Evolutionary conservation across 2,329 filamentous ascomycete genomes (phyloP).

Genomic region (Xenosphaeropsis pyriputrescens): DNA sequence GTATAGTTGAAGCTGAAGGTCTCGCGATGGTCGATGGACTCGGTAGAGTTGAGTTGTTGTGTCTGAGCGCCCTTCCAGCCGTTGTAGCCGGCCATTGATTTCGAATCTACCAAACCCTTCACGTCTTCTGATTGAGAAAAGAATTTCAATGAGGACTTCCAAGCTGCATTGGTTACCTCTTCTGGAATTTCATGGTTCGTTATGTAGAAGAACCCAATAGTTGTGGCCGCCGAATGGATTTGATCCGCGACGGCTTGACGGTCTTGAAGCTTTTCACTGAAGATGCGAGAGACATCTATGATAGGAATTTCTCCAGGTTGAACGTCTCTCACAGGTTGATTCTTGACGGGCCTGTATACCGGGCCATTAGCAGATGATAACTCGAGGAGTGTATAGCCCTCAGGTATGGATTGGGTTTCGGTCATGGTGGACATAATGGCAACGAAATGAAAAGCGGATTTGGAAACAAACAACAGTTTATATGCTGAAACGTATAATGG

Average conservation of each 20-base stretch:
- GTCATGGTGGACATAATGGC: too few relatives aligned
- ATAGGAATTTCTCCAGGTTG: not conserved
- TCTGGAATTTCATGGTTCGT: slow-evolving; percentile 11
- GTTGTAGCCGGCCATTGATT: slow-evolving; percentile 27
- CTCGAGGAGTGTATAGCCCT: not conserved
- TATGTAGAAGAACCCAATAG: slow-evolving; percentile 1
- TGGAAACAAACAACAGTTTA: too few relatives aligned
- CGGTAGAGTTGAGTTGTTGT: too few relatives aligned
- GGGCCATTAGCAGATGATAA: not conserved
- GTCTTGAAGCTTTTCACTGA: not conserved
- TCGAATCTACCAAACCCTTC: too few relatives aligned
- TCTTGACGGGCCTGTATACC: not conserved
- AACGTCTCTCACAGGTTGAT: not conserved
- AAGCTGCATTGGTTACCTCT: slow-evolving; percentile 10
- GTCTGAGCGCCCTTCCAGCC: slow-evolving; percentile 25
- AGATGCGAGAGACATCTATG: not conserved
- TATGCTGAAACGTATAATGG: too few relatives aligned
- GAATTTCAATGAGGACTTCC: too few relatives aligned
- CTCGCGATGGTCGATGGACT: slow-evolving; percentile 14
- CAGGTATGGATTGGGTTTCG: too few relatives aligned
- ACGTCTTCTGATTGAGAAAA: too few relatives aligned
- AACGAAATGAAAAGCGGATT: too few relatives aligned
- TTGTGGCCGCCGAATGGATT: not conserved
- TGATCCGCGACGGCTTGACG: not conserved
- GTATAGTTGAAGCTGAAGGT: slow-evolving; percentile 4